Conservation (phyloP, 192 early-diverging fungal species). For the Coemansia sp. region DNA sequence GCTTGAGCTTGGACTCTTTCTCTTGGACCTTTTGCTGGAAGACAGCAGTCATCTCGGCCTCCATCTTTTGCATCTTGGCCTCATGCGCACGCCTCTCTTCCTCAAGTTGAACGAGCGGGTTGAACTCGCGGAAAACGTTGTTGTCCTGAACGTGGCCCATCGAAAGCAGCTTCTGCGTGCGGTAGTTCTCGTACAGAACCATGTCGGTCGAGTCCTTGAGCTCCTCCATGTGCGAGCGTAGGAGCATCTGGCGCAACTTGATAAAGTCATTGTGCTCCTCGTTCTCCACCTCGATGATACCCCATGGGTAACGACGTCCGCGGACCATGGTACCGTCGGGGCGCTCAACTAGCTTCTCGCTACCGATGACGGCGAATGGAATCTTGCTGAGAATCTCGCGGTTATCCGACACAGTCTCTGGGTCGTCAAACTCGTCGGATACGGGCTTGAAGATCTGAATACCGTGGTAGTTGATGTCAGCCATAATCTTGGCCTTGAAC, state of each 20-base stretch:
- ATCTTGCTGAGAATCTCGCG: constrained; percentile 89
- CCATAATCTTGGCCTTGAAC: constrained; percentile 87
- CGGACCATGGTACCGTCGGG: constrained; percentile 83
- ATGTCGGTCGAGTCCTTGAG: constrained; percentile 92
- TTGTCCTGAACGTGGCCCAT: constrained; percentile 84
- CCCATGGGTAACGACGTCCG: constrained; percentile 92
- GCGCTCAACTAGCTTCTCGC: constrained; percentile 82
- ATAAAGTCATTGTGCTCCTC: constrained; percentile 97
- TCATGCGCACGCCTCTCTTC: constrained; percentile 93
- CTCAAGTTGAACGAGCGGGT: constrained; percentile 80
- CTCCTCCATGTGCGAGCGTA: constrained; percentile 96
- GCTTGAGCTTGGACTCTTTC: constrained; percentile 98
- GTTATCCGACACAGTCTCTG: constrained; percentile 82
- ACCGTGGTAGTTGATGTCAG: constrained; percentile 80
- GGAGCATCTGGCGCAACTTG: constrained; percentile 89
- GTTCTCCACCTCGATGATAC: constrained; percentile 96
- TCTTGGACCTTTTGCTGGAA: constrained; percentile 99
- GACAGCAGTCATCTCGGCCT: constrained; percentile 97
- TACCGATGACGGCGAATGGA: constrained; percentile 95
- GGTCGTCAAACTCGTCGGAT: constrained; percentile 81
- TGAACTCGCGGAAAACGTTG: constrained; percentile 79
- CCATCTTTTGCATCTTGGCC: constrained; percentile 97
- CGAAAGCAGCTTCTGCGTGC: constrained; percentile 89
- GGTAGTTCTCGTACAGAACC: constrained; percentile 94
- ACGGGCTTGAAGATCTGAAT: constrained; percentile 88